phyloP scores from a whole-genome alignment of 108 stramenopile genomes.

The Skeletonema costatum region DNA sequence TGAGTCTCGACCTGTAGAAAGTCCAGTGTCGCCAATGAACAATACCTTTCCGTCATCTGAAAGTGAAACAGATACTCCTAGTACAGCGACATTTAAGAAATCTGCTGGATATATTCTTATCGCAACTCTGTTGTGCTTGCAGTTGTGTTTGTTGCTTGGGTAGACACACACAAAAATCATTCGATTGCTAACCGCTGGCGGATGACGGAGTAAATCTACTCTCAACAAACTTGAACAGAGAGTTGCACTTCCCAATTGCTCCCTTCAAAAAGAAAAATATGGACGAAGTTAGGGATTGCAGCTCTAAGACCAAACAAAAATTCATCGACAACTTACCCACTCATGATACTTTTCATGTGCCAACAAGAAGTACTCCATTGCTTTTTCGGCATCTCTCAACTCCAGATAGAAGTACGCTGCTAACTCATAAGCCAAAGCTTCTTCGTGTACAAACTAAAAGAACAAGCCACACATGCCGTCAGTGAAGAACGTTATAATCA shows the following conservation, averaged over 20 bases:
- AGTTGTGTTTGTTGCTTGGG: neutral
- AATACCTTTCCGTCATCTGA: neutral
- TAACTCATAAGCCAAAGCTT: too few species aligned
- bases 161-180: neutral
- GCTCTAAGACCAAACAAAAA: too few species aligned
- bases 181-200: neutral
- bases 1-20: neutral
- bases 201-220: neutral
- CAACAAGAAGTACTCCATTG: too few species aligned
- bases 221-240: neutral
- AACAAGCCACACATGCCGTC: too few species aligned
- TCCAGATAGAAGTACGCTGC: too few species aligned
- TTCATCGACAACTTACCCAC: too few species aligned
- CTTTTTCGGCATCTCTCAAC: too few species aligned
- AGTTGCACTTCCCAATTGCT: neutral
- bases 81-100: neutral
- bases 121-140: neutral
- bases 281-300: too few species aligned
- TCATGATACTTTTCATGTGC: too few species aligned
- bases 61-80: neutral
- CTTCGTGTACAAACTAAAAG: too few species aligned
- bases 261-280: neutral
- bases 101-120: neutral
- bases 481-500: too few species aligned
- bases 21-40: neutral